Base-by-base conservation (phyloP, 768 basidiomycete species). In the Dendrothele bispora region DNA sequence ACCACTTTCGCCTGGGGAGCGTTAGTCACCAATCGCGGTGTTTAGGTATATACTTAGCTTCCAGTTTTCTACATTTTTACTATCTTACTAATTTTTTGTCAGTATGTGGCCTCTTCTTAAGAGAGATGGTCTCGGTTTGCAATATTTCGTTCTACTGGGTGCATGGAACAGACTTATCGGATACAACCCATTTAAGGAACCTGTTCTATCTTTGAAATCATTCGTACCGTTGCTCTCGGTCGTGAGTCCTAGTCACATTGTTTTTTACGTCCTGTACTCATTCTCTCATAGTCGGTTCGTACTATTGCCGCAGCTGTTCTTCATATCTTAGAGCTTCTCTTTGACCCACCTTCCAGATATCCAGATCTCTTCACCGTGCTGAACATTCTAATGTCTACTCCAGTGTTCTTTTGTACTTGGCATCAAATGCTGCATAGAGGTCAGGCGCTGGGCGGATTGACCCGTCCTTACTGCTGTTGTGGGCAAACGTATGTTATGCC, bases 81-180 rank as follows among this genome's bases (percentile, higher is more conserved):
- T n/a, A n/a, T n/a, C n/a, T n/a, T n/a, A n/a, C n/a, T n/a, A n/a
- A n/a, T n/a, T n/a, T n/a, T n/a, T n/a, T n/a, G 40, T n/a, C 60
- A 95, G 95, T 60, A 94, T 97, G 90, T 98, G 89, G 87, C 94
- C 95, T 0, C 65, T 97, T 18, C 66, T 97, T 22, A 81, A 84
- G 58, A 77, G 79, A 50, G 95, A 97, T 52, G 89, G 88, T 0
- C 75, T 88, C 7, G 82, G 75, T 1, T 53, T 88, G 14, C 90
- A 88, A 63, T 95, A 94, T 56, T 45, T 87, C 30, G 83, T 80
- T 0, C 65, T 83, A 10, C 71, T 82, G 14, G 21, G 86, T 0
- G 56, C 94, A 3, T 98, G 93, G 93, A 97, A 95, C 62, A 77
- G 80, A 47, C 52, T 88, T 2, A 75, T 95, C 44, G 94, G 95